A percentile compares a stretch with the other conserved stretches of the same genome.
These are phyloP conservation scores for Xylariaceae sp. DNA, from an alignment of 2,329 filamentous ascomycete genomes.

Conservation along the genomic window DNA sequence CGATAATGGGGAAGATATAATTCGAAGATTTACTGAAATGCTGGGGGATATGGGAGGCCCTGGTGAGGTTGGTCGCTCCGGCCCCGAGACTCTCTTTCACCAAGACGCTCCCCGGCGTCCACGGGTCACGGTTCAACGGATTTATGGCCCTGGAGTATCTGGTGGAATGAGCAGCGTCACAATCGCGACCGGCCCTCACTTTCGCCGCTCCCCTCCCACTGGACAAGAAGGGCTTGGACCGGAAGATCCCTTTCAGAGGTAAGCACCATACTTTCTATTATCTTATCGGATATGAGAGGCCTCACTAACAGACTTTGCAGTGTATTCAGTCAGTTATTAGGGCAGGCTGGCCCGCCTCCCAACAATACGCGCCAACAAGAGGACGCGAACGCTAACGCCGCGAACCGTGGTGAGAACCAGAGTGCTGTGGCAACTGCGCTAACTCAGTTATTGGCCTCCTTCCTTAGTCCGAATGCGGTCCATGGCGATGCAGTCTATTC, in stretches of 20 bases:
- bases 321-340: conserved; percentile 43
- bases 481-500: conserved; percentile 83
- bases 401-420: conserved; percentile 18
- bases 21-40: conserved; percentile 36
- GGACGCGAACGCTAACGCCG: conserved; percentile 8
- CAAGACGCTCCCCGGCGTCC: conserved; percentile 11
- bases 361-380: conserved; percentile 18
- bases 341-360: conserved; percentile 32
- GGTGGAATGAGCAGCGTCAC: conserved; percentile 45
- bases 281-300: neutral
- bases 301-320: conserved; percentile 35
- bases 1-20: conserved; percentile 25
- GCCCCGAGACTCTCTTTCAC: conserved; percentile 20
- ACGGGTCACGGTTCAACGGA: conserved; percentile 27
- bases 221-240: conserved; percentile 9
- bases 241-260: conserved; percentile 46
- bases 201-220: conserved; percentile 7
- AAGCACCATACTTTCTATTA: conserved; percentile 19
- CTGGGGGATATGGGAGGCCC: conserved; percentile 24
- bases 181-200: conserved; percentile 37
- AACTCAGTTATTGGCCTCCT: conserved; percentile 46
- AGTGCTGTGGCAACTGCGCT: conserved; percentile 36
- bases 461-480: conserved; percentile 49
- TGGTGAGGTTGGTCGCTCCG: conserved; percentile 17
- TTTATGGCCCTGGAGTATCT: conserved; percentile 30